Conservation (phyloP, 805 yeast species). For the Danielozyma ontarioensis region DNA sequence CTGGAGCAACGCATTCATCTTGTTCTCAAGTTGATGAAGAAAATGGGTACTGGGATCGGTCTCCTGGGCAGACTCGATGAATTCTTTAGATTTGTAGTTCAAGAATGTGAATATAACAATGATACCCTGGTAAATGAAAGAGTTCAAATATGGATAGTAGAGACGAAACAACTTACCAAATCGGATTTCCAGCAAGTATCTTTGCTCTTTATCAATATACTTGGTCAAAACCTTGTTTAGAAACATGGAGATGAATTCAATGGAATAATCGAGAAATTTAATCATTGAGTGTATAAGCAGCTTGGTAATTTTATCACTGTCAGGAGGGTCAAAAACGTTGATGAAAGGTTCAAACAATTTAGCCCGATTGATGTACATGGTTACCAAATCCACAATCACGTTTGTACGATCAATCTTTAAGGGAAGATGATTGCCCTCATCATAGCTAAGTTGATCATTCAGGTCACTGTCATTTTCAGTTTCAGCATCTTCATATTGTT, state of each 20-base stretch:
- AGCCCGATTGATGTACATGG: constrained; percentile 46
- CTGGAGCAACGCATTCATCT: constrained; percentile 16
- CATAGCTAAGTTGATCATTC: constrained; percentile 12
- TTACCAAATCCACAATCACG: constrained; percentile 40
- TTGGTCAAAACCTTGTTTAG: constrained; percentile 10
- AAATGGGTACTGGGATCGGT: constrained; percentile 12
- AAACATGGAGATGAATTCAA: constrained; percentile 28
- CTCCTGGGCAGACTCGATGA: constrained; percentile 17
- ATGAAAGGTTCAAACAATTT: constrained; percentile 50
- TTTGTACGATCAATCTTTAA: constrained; percentile 23
- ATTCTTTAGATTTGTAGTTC: constrained; percentile 36
- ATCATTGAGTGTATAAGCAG: constrained; percentile 32
- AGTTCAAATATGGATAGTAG: constrained; percentile 43
- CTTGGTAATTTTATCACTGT: constrained; percentile 28
- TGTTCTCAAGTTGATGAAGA: constrained; percentile 16
- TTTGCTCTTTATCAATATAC: constrained; percentile 3
- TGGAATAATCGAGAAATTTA: constrained; percentile 32
- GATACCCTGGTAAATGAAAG: constrained; percentile 47
- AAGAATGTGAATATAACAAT: constrained; percentile 46
- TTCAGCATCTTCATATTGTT: constrained; percentile 6
- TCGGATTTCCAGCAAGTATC: constrained; percentile 6
- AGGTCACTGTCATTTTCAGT: constrained; percentile 1
- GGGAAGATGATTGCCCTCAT: constrained; percentile 15
- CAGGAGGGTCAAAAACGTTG: constrained; percentile 23
- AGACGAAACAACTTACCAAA: constrained; percentile 33